Evolutionary conservation across 2,329 filamentous ascomycete genomes (phyloP), one percentile per base, ranked within the genome.

Genomic region (Epichloe amarillans): DNA sequence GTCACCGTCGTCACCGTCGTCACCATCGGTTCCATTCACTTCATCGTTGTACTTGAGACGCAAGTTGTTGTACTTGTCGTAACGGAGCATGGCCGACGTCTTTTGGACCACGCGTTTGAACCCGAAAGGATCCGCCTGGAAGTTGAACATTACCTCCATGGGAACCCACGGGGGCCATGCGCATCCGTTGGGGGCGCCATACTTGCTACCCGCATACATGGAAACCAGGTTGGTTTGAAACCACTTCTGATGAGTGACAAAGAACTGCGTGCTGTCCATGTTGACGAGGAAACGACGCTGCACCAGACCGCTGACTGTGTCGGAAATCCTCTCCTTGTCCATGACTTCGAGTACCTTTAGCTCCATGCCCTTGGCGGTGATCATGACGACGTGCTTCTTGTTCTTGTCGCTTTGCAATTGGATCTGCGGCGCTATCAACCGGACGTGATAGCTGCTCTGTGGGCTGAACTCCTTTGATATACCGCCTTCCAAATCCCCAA

Each of bases 401-500:
- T 98, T 97, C 74, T 96, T 97, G 63, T 98, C 93, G 64, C 93
- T 97, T 64, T 98, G 91, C 43, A 99, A 76, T 65, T 99, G 93
- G 53, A 99, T 96, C 65, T 99, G 93, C 14, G 93, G 93, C 5
- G 91, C 93, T 60, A 98, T 96, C 40, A 99, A 78, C 38, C 90
- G 86, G 55, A 98, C 80, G 61, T 97, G 88, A 65, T 96, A 99
- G 58, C 86, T 91, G 64, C 93, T 96, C 61, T 95, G 88, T 1
- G 93, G 82, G 12, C 83, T 84, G 60, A 95, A 98, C 52, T 95
- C 90, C 19, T 86, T 79, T 0, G 89, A 82, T 57, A 98, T 89
- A 54, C 90, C 85, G 37, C 85, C 77, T 3, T 79, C 80, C 19
- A 86, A 71, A 58, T 88, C 77, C 30, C 80, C 78, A 55, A 79